Evolutionary conservation across 257 asterid species (phyloP), one percentile per base, ranked within the genome.

Genomic region (Misopates orontium): DNA sequence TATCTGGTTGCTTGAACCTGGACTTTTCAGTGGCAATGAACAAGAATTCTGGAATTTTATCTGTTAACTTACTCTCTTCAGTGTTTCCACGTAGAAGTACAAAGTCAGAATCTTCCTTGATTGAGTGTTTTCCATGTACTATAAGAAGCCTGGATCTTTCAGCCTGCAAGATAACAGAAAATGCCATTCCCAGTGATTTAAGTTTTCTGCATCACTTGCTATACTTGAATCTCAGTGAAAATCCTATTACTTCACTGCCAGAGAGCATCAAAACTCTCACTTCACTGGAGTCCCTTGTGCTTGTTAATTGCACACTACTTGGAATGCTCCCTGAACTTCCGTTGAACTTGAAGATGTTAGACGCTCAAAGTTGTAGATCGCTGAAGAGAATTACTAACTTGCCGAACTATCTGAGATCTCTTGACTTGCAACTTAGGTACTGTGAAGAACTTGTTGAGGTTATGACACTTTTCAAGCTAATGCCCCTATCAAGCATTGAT

Each of bases 361-460:
- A 45, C 8, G 51, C 51, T 1, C 17, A 8, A 45, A 45, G 51
- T 45, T 45, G 51, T 45, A 14, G 8, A 45, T 45, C 51, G 8
- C 51, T 45, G 14, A 45, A 45, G 51, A 45, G 3, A 45, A 45
- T 45, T 45, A 45, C 19, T 45, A 45, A 45, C 51, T 3, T 45
- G 51, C 51, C 51, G 18, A 45, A 45, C 51, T 45, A n/a, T 14
- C 6, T 14, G 51, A 45, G 51, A n/a, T 45, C 51, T 13, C 51
- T 45, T n/a, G 51, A 45, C 7, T 45, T 45, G 51, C 51, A 45
- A 16, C 51, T 45, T 14, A 45, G 15, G 51, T 18, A 45, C 18
- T 45, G 51, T 45, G 51, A 45, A 45, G 19, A 45, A n/a, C 51
- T 45, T 45, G 51, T 45, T 45, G 51, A 45, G 51, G 18, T 45